Evolutionary conservation across 352 stramenopile species (phyloP).

Genomic region (Ophiocytium majus): DNA sequence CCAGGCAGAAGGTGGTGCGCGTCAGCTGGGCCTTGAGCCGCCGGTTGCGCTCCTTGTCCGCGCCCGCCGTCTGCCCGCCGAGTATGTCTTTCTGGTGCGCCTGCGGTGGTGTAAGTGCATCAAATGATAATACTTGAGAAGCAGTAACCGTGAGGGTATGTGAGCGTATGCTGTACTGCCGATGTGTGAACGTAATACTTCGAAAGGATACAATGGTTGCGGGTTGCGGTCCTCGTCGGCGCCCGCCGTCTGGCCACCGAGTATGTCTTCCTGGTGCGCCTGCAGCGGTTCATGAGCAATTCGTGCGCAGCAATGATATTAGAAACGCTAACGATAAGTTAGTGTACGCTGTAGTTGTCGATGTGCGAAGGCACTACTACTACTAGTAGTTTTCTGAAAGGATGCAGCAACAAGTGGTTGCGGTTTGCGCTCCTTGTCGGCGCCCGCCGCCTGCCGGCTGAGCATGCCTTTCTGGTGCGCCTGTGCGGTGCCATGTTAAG

Average conservation of each 20-base stretch:
- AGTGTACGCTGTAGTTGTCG: neutral
- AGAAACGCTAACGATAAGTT: no score
- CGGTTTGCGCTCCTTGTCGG: slow-evolving; percentile 12
- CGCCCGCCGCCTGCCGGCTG: neutral
- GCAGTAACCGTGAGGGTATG: no score
- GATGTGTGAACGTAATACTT: neutral
- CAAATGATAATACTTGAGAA: no score
- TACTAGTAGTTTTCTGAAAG: neutral
- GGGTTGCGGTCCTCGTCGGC: slow-evolving; percentile 11
- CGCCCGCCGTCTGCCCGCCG: neutral
- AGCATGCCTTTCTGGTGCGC: slow-evolving; percentile 6
- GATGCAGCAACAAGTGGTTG: neutral
- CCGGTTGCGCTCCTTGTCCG: slow-evolving; percentile 17
- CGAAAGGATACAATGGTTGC: neutral
- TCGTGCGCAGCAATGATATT: no score
- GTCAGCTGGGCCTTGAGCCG: neutral
- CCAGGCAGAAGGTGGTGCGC: neutral
- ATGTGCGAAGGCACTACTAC: neutral
- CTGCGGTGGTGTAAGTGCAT: no score
- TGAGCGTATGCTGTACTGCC: neutral
- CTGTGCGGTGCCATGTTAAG: neutral
- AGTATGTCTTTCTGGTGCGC: slow-evolving; percentile 22
- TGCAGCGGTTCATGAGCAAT: no score
- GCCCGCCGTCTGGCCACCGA: neutral
- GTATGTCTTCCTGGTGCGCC: slow-evolving; percentile 18